A percentile compares a stretch with the other conserved stretches of the same genome.
phyloP scores from a whole-genome alignment of 2,329 filamentous ascomycete species.

The Trichoderma arundinaceum region DNA sequence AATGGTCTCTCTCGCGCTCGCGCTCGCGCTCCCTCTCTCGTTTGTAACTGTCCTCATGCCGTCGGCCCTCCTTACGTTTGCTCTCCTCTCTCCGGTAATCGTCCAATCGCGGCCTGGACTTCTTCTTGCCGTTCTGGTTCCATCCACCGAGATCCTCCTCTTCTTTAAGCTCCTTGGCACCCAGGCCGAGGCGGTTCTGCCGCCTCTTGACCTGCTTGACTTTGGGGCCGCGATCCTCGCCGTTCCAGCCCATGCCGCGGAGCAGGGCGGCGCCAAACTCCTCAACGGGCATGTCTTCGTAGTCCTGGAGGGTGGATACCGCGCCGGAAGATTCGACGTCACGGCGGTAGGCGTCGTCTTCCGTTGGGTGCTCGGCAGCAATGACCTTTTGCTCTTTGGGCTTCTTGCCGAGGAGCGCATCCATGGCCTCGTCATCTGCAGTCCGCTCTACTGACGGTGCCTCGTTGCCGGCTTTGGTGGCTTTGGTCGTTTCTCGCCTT shows the following conservation, averaged over 20 bases:
- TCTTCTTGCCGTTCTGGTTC: constrained; percentile 71
- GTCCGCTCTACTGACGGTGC: constrained; percentile 33
- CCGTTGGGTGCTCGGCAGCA: constrained; percentile 56
- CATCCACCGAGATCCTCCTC: constrained; percentile 78
- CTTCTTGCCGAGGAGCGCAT: constrained; percentile 67
- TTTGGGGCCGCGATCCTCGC: constrained; percentile 58
- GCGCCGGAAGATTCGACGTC: constrained; percentile 77
- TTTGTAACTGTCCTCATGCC: constrained; percentile 55
- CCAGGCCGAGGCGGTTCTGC: constrained; percentile 83
- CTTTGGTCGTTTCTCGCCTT: constrained; percentile 20
- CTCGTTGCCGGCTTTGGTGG: constrained; percentile 17
- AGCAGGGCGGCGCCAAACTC: constrained; percentile 92
- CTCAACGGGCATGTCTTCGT: constrained; percentile 87
- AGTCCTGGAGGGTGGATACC: constrained; percentile 78
- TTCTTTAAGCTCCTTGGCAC: constrained; percentile 79
- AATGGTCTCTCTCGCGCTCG: constrained; percentile 46
- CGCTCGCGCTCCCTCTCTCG: constrained; percentile 53
- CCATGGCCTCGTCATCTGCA: constrained; percentile 63
- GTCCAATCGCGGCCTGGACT: constrained; percentile 53
- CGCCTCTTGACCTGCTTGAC: constrained; percentile 71
- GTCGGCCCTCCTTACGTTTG: constrained; percentile 51
- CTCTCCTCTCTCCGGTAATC: constrained; percentile 56
- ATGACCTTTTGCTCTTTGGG: constrained; percentile 53
- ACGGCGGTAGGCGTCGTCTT: constrained; percentile 70
- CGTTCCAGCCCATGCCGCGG: constrained; percentile 95